Evolutionary conservation across 148 eudicot genomes (phyloP), one percentile per base, ranked within the genome.

Genomic region (Vaccinium macrocarpon): DNA sequence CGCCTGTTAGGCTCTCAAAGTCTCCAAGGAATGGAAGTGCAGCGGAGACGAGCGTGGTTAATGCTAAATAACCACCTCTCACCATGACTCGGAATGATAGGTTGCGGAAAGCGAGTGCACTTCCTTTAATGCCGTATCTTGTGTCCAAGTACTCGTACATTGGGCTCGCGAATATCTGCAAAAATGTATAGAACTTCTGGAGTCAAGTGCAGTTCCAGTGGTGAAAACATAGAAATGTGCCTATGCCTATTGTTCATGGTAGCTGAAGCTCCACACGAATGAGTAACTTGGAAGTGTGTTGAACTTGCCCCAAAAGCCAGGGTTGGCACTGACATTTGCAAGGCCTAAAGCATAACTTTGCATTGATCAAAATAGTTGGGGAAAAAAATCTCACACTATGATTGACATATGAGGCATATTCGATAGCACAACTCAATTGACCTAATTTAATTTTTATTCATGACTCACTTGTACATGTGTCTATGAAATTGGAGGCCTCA

Each of bases 91-190:
- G 84, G 82, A 89, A 91, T 1, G 92, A 87, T 84, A 95, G 66
- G 90, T 94, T 93, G 25, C 86, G 87, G 2, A 87, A 25, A 23
- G 90, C 83, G 75, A 90, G 82, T 77, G 99, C 87, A 64, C 91
- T 91, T 85, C 99, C 98, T 85, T 89, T 91, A 66, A 95, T 90
- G 23, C 91, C 91, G 51, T 82, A 92, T 76, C 89, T 95, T 6
- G 99, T 97, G 83, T 97, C 99, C 85, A 97, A 48, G 86, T 89
- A 95, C 93, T 97, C 99, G 72, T 97, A 95, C 92, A 92, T 93
- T 23, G 99, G 99, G 83, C 98, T 94, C 4, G 99, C 99, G 84
- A 97, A 97, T 84, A 97, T 97, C 99, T 97, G 90, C 79, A n/a
- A 79, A 48, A 70, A 57, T 12, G 21, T 75, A 64, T 27, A 76